Evolutionary conservation across 805 yeast species (phyloP).

Genomic region (Metschnikowia bowlesiae): DNA sequence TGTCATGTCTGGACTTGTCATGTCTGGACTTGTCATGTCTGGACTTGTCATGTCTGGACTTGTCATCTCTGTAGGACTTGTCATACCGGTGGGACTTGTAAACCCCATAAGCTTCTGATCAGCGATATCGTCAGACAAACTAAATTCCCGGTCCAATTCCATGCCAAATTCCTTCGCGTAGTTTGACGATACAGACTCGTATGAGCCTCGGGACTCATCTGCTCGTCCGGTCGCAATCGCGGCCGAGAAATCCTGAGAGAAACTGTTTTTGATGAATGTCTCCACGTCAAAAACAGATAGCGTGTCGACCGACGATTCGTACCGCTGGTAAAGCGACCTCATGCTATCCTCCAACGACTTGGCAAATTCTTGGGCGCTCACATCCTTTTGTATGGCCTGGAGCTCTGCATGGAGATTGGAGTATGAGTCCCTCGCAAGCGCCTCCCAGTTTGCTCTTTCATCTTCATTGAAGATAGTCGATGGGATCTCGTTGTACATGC

Average conservation of each 20-base stretch:
- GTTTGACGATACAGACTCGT: constrained; percentile 26
- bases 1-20: no score
- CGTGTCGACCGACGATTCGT: constrained; percentile 6
- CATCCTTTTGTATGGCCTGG: constrained; percentile 19
- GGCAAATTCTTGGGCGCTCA: neutral
- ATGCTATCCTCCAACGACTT: constrained; percentile 1
- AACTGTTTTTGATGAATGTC: constrained; percentile 1
- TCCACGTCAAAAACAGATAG: constrained; percentile 8
- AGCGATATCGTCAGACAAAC: constrained; percentile 8
- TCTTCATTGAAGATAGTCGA: constrained; percentile 16
- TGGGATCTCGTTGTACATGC: constrained; percentile 13
- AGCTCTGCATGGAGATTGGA: constrained; percentile 22
- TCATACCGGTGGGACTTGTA: no score
- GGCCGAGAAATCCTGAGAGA: neutral
- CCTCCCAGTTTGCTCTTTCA: constrained; percentile 22
- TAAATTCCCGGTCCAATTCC: constrained; percentile 20
- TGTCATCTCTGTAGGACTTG: no score
- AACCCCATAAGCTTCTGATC: no score
- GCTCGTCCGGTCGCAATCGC: neutral
- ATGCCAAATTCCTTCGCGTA: constrained; percentile 25
- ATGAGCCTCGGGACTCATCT: constrained; percentile 15
- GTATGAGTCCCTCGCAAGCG: constrained; percentile 23
- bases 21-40: no score
- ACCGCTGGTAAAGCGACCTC: constrained; percentile 1
- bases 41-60: no score